A percentile compares a stretch with the other conserved stretches of the same genome.
Evolutionary conservation across 306 rosid genomes (phyloP).

Genomic region (Lithocarpus polystachyus): DNA sequence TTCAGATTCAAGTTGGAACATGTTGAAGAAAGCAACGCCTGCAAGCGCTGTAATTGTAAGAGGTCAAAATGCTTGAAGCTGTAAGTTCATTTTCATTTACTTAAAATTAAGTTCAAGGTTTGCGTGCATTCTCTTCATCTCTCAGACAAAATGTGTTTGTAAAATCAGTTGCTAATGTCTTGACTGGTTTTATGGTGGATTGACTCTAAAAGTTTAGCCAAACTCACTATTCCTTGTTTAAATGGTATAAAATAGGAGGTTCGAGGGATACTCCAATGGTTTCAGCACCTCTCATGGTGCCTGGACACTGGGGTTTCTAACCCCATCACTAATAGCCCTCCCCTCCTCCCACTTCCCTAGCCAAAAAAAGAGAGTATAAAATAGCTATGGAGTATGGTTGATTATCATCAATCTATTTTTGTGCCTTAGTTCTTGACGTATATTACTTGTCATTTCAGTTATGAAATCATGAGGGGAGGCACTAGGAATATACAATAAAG

Average conservation of each 20-base stretch:
- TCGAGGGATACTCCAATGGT: too few relatives aligned
- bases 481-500: neutral
- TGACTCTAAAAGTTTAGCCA: neutral
- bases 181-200: neutral
- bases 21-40: constrained; percentile 55
- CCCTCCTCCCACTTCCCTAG: too few relatives aligned
- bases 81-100: constrained; percentile 41
- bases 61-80: constrained; percentile 90
- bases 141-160: neutral
- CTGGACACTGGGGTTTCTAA: too few relatives aligned
- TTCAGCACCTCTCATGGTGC: too few relatives aligned
- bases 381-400: neutral
- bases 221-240: neutral
- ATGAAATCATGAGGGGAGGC: neutral
- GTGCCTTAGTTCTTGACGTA: neutral
- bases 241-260: neutral
- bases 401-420: neutral
- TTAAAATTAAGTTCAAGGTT: neutral
- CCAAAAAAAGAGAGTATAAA: neutral
- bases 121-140: neutral
- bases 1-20: constrained; percentile 67
- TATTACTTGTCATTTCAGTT: neutral
- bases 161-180: neutral
- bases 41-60: constrained; percentile 88
- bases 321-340: too few relatives aligned